Evolutionary conservation across 768 basidiomycete species (phyloP), one percentile per base, ranked within the genome.

Genomic region (Lactifluus hygrophoroides): DNA sequence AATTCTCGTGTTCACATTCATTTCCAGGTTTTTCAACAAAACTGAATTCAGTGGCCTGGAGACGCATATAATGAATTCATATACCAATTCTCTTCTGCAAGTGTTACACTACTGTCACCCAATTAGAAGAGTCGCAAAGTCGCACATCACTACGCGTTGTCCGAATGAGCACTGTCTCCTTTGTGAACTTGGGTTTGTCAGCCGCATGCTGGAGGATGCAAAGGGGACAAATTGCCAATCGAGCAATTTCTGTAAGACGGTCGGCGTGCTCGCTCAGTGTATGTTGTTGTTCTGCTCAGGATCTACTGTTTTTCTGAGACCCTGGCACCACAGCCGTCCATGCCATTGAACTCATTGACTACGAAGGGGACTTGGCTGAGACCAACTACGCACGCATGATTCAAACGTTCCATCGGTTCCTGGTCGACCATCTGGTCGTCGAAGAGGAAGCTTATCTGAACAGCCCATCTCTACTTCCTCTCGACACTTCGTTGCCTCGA

Each of bases 51-150:
- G 92, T 54, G 96, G 96, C 5, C 77, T 99, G 46, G 95, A 99
- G 69, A 96, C 95, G 0, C 93, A 98, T 68, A 97, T 99, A 57
- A 77, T 92, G 44, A 95, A 97, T 70, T 99, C 94, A 5, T 99
- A 98, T 73, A 95, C 94, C 16, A 99, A 99, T 68, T 75, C 90
- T 1, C 70, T 96, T 30, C 72, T 95, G 1, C 94, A 99, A 70
- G 82, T 87, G n/a, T 81, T 98, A 73, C 89, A 96, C 69, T 94
- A 92, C 71, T 80, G 77, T 21, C 65, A 72, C 14, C 89, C 94
- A 1, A 81, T 99, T 35, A 80, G 95, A 37, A 76, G 72, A 25
- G 73, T 95, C 40, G 93, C 94, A 13, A 96, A 90, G 70, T 88
- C 89, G 0, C 95, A 99, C 68, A 94, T 94, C 61, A 87, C 87